A percentile compares a stretch with the other conserved stretches of the same genome.
Conservation (phyloP, 495 filamentous ascomycete genomes). For the Trichoderma parareesei region DNA sequence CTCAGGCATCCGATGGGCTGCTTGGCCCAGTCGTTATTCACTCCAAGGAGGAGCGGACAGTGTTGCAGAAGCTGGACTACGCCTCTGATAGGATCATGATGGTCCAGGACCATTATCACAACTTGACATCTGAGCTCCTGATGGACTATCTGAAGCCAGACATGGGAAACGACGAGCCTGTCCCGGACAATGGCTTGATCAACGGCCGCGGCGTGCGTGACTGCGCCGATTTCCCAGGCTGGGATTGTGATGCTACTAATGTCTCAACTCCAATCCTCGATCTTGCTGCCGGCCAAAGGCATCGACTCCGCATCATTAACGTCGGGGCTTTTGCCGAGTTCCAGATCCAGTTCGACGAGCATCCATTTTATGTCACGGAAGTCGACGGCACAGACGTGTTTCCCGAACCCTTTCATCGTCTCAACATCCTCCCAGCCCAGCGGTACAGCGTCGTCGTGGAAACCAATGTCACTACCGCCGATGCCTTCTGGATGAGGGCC, state of each 20-base stretch:
- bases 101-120: constrained; percentile 46
- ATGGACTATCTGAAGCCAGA: constrained; percentile 40
- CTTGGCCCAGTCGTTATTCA: constrained; percentile 47
- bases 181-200: constrained; percentile 48
- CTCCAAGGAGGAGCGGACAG: background rate
- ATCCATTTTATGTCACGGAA: constrained; percentile 43
- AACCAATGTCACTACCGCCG: constrained; percentile 24
- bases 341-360: constrained; percentile 48
- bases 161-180: constrained; percentile 36
- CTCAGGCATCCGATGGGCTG: constrained; percentile 42
- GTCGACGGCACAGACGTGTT: constrained; percentile 26
- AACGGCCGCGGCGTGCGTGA: constrained; percentile 42
- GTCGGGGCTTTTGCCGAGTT: constrained; percentile 48
- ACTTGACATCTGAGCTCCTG: constrained; percentile 34
- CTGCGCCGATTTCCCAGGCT: constrained; percentile 29
- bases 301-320: constrained; percentile 55
- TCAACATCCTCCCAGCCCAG: constrained; percentile 44
- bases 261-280: constrained; percentile 28
- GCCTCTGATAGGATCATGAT: constrained; percentile 36
- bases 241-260: constrained; percentile 33
- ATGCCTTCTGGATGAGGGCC: constrained; percentile 20
- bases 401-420: constrained; percentile 16
- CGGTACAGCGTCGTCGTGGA: constrained; percentile 47
- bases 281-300: constrained; percentile 46
- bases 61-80: constrained; percentile 3